A percentile compares a stretch with the other conserved stretches of the same genome.
These are phyloP conservation scores for Linum lewisii DNA, from an alignment of 345 rosid genomes.

Conservation along the genomic window DNA sequence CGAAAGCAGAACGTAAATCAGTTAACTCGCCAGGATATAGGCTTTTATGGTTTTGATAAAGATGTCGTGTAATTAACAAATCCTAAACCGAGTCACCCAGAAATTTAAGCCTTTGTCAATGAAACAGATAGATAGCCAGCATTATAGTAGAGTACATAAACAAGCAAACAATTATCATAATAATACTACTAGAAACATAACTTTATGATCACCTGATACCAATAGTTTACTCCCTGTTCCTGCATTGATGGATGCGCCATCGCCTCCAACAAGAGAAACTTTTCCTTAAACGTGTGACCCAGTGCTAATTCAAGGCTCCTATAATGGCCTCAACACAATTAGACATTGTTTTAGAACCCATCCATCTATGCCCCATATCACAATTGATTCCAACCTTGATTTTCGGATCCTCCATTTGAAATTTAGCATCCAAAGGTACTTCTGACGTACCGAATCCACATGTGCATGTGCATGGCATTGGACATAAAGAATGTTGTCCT, in stretches of 20 bases:
- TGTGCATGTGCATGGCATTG: constrained; percentile 50
- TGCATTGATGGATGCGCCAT: constrained; percentile 53
- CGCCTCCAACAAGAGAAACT: constrained; percentile 77
- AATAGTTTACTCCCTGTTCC: constrained; percentile 35
- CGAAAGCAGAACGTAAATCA: constrained; percentile 79
- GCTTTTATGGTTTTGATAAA: constrained; percentile 47
- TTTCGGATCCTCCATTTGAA: constrained; percentile 38
- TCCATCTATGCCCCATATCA: constrained; percentile 82
- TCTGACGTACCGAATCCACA: constrained; percentile 53
- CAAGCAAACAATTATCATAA: background rate
- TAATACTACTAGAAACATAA: background rate
- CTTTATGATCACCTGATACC: constrained; percentile 63
- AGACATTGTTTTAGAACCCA: constrained; percentile 66
- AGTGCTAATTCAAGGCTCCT: constrained; percentile 64
- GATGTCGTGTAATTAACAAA: constrained; percentile 70
- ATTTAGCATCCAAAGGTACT: constrained; percentile 61
- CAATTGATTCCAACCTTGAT: constrained; percentile 52
- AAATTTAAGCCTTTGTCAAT: constrained; percentile 80
- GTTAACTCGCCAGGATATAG: constrained; percentile 88
- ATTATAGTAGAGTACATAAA: background rate
- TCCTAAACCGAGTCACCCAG: constrained; percentile 85
- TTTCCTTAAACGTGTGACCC: constrained; percentile 41
- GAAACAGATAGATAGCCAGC: constrained; percentile 5
- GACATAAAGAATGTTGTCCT: constrained; percentile 46
- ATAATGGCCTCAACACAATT: constrained; percentile 83